phyloP scores from a whole-genome alignment of 1,284 basidiomycete genomes.

The Cutaneotrichosporon cavernicola region DNA sequence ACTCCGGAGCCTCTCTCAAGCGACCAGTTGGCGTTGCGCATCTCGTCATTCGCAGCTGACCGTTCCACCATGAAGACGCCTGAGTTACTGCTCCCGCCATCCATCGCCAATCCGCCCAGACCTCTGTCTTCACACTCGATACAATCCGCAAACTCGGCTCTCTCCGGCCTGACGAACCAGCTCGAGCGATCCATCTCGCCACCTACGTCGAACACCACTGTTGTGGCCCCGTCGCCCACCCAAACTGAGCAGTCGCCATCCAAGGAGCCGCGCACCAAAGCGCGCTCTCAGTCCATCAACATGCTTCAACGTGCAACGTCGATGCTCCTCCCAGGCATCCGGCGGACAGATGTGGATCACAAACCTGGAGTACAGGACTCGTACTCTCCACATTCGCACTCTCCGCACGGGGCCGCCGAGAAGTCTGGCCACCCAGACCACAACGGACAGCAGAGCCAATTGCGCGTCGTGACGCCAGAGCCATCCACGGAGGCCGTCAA shows the following conservation, averaged over 20 bases:
- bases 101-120: background rate
- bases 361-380: slow-evolving; percentile 7
- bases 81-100: background rate
- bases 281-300: slow-evolving; percentile 76
- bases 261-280: slow-evolving; percentile 55
- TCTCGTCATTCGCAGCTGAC: background rate
- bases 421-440: slow-evolving; percentile 1
- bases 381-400: background rate
- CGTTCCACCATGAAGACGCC: background rate
- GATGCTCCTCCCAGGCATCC: slow-evolving; percentile 58
- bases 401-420: background rate
- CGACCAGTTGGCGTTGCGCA: background rate
- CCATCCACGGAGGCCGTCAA: slow-evolving; percentile 8
- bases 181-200: background rate
- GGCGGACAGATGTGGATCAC: slow-evolving; percentile 23
- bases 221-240: slow-evolving; percentile 7
- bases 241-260: slow-evolving; percentile 25
- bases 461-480: background rate
- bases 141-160: background rate
- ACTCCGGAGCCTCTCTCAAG: background rate
- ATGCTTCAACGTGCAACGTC: slow-evolving; percentile 92
- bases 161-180: background rate
- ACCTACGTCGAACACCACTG: background rate
- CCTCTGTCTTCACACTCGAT: slow-evolving; percentile 1
- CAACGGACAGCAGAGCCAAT: slow-evolving; percentile 16